Evolutionary conservation across 257 asterid genomes (phyloP).

Genomic region (Craterostigma plantagineum): DNA sequence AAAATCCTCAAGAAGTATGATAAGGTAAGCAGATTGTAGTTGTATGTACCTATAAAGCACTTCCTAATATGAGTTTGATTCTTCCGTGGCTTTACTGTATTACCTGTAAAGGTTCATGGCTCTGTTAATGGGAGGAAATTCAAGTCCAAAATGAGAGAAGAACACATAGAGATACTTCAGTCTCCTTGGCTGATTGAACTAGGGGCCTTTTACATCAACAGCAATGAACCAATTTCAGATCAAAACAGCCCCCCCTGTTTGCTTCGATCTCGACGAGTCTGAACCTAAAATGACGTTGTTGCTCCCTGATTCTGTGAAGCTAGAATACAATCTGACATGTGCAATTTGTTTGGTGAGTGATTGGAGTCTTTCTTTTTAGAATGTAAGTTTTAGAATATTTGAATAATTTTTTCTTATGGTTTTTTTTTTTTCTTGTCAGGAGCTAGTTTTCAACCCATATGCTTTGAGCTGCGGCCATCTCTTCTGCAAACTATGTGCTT

Average conservation of each 20-base stretch:
- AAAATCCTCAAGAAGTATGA: conserved; percentile 90
- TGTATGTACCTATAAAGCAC: too few species aligned
- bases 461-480: conserved; percentile 79
- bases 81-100: not conserved
- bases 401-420: not conserved
- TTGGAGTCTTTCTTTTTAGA: too few species aligned
- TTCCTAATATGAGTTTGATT: too few species aligned
- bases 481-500: conserved; percentile 64
- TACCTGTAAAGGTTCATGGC: conserved; percentile 33
- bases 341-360: conserved; percentile 77
- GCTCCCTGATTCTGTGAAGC: conserved; percentile 40
- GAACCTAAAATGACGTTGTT: conserved; percentile 36
- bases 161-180: conserved; percentile 56
- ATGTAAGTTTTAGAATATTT: too few species aligned
- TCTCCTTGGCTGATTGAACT: conserved; percentile 79
- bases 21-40: conserved; percentile 37
- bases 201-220: conserved; percentile 58
- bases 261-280: conserved; percentile 27
- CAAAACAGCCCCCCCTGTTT: conserved; percentile 24
- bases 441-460: conserved; percentile 51
- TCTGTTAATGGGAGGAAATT: conserved; percentile 62
- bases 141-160: conserved; percentile 47
- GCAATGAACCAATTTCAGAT: conserved; percentile 17
- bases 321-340: conserved; percentile 62
- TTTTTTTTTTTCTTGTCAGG: conserved; percentile 24